Percentiles rank a stretch among this genome's conserved stretches.
phyloP scores from a whole-genome alignment of 2,329 filamentous ascomycete genomes.

The Coniochaeta sp. region DNA sequence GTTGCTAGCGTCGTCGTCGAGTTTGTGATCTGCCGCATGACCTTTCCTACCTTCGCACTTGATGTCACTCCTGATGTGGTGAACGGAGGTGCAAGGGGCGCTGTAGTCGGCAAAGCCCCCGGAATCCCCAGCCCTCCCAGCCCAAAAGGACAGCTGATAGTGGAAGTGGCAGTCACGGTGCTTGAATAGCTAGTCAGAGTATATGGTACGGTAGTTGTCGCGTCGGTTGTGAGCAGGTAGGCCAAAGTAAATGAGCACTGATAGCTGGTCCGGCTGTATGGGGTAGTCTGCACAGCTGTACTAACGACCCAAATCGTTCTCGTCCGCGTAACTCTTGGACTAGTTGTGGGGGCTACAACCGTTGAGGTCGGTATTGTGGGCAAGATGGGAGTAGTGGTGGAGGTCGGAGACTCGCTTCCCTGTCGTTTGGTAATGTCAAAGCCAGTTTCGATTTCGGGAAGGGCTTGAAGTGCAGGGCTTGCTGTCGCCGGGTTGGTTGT shows the following conservation, averaged over 20 bases:
- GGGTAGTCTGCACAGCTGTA: conserved; percentile 8
- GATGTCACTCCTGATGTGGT: not conserved
- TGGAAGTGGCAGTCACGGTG: conserved; percentile 8
- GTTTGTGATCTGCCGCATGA: not conserved
- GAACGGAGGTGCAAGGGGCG: not conserved
- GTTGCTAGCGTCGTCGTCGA: not conserved
- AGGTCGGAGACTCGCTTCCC: not conserved
- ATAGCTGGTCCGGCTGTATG: conserved; percentile 8
- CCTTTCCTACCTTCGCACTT: not conserved
- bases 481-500: not conserved
- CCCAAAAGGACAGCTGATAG: conserved; percentile 7
- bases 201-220: conserved; percentile 8
- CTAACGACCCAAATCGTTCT: conserved; percentile 9
- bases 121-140: conserved; percentile 2
- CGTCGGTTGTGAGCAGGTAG: conserved; percentile 9
- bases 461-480: not conserved
- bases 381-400: not conserved
- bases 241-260: conserved; percentile 9
- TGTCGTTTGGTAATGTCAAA: not conserved
- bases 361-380: not conserved
- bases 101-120: not conserved
- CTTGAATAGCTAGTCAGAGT: conserved; percentile 8
- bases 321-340: conserved; percentile 6
- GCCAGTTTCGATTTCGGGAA: not conserved
- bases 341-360: not conserved